These are phyloP conservation scores for Orobanche coerulescens DNA, from an alignment of 257 asterid genomes.

Conservation along the genomic window DNA sequence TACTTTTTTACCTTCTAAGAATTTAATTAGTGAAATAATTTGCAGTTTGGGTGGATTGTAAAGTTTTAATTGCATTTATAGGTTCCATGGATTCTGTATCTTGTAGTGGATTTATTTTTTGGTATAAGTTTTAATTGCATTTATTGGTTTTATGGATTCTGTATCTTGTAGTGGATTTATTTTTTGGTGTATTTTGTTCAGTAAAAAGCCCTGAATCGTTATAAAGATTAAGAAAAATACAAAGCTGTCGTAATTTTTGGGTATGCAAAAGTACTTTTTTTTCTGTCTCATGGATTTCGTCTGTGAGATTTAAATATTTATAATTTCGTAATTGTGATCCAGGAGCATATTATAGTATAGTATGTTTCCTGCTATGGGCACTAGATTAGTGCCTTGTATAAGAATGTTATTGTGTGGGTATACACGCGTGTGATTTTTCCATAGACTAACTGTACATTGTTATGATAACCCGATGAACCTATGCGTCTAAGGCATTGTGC, in stretches of 20 bases:
- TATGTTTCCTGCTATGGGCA: background rate
- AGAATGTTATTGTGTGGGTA: background rate
- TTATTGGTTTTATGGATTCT: background rate
- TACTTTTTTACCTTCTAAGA: background rate
- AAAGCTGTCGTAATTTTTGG: background rate
- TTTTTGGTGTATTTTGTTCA: background rate
- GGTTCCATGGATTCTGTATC: background rate
- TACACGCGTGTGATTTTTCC: background rate
- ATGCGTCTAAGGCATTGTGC: background rate
- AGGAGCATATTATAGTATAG: background rate
- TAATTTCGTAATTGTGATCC: constrained; percentile 2
- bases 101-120: background rate
- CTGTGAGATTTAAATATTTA: background rate
- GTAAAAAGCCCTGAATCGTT: background rate
- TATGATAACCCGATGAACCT: background rate
- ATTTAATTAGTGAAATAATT: background rate
- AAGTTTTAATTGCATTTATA: background rate
- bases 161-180: background rate
- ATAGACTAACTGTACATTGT: background rate
- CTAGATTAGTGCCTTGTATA: background rate
- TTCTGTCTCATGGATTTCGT: background rate
- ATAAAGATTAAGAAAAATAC: background rate
- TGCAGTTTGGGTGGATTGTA: background rate
- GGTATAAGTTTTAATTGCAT: background rate
- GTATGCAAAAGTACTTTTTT: background rate